Evolutionary conservation across 306 rosid species (phyloP).

Genomic region (Casuarina glauca): DNA sequence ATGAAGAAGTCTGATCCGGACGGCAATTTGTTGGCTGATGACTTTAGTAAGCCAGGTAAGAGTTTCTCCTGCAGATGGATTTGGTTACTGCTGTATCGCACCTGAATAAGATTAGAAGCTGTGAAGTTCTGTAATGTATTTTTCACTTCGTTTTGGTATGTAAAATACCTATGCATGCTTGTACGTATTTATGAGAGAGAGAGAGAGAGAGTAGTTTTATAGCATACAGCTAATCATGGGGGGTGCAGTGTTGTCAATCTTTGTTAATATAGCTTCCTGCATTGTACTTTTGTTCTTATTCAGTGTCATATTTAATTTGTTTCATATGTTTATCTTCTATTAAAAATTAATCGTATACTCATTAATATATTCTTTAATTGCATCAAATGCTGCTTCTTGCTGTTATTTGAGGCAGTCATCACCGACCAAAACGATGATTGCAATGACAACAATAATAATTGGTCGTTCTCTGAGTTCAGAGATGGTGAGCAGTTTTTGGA

Average conservation of each 20-base stretch:
- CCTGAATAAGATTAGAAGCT: slow-evolving; percentile 5
- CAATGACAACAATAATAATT: slow-evolving; percentile 49
- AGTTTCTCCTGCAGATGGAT: slow-evolving; percentile 22
- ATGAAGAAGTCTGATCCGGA: slow-evolving; percentile 67
- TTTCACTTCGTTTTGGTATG: neutral
- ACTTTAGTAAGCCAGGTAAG: slow-evolving; percentile 68
- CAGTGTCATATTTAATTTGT: neutral
- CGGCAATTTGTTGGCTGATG: slow-evolving; percentile 44
- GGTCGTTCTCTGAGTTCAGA: slow-evolving; percentile 45
- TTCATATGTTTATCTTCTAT: neutral
- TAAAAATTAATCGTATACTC: neutral
- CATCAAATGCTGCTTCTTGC: slow-evolving; percentile 11
- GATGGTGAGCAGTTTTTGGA: slow-evolving; percentile 57
- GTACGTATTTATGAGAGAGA: neutral
- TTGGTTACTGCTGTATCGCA: slow-evolving; percentile 19
- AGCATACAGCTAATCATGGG: neutral
- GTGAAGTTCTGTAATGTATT: neutral
- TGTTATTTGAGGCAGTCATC: slow-evolving; percentile 40
- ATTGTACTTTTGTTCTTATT: neutral
- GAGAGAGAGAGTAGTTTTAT: neutral
- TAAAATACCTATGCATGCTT: neutral
- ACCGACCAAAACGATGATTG: slow-evolving; percentile 45
- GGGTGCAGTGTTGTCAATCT: neutral
- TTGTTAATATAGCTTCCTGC: neutral
- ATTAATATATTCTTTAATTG: neutral